Evolutionary conservation across 2,329 filamentous ascomycete species (phyloP), one percentile per base, ranked within the genome.

Genomic region (Penicillium sp.): DNA sequence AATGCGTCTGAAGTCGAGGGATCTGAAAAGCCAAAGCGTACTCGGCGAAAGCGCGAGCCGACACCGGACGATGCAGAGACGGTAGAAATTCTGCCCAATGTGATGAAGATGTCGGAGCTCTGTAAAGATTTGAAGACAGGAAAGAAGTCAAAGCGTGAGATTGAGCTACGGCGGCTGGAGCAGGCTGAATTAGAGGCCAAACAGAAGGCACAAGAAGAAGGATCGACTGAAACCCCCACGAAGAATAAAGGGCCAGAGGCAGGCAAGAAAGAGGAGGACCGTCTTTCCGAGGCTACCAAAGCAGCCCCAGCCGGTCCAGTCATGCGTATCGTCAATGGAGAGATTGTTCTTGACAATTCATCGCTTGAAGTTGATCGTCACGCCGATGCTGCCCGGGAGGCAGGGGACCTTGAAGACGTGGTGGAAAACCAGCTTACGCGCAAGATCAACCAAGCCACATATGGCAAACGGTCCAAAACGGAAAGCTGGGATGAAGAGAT

Each of bases 41-140:
- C 62, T 19, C 70, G 70, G 9, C 67, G 73, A 39, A 68, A 68
- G 59, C 73, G 74, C 14, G 73, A 75, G 51, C 62, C 68, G 8
- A 80, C 78, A 2, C 79, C 79, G 2, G 79, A 81, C 55, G 75
- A 75, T 53, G 75, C 78, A 1, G 79, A 81, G 55, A 61, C 65
- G 11, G 66, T 77, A 7, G 70, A 81, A 69, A 86, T 87, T 46
- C 77, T 83, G 48, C 77, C 83, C 0, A 74, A 78, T 11, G 72
- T 75, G 18, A 75, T 83, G 3, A 83, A 79, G 48, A 87, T 88
- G 84, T 79, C 76, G 28, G 80, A 84, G 42, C 69, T 87, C 2
- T 82, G 79, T 60, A 79, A 76, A 48, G 81, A 83, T 59, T 70
- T 77, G 31, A 72, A 76, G n/a, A 77, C 77, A 1, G 85, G 85